phyloP scores from a whole-genome alignment of 371 early-diverging fungal genomes.

The Mortierella sp. region DNA sequence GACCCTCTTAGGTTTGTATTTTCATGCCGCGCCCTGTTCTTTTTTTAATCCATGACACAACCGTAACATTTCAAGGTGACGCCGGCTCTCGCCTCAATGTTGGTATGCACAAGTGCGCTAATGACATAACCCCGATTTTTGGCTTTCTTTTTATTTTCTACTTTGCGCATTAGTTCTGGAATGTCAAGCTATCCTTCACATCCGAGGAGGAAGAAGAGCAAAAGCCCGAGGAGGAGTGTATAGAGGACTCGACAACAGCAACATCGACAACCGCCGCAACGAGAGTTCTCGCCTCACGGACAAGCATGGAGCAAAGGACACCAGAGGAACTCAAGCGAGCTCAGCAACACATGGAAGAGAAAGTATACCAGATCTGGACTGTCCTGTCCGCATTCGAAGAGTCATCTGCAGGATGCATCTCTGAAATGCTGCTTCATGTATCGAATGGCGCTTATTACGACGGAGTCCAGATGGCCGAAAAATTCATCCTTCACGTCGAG shows the following conservation, averaged over 20 bases:
- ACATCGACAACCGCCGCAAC: neutral
- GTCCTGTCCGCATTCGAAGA: slow-evolving; percentile 97
- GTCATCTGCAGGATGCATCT: slow-evolving; percentile 96
- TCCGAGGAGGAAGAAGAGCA: slow-evolving; percentile 35
- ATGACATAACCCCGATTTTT: slow-evolving; percentile 20
- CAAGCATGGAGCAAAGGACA: slow-evolving; percentile 52
- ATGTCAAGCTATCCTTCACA: slow-evolving; percentile 71
- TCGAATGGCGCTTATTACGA: slow-evolving; percentile 88
- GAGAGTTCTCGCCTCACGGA: slow-evolving; percentile 1
- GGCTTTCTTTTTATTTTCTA: neutral
- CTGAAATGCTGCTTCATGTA: slow-evolving; percentile 95
- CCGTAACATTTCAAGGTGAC: slow-evolving; percentile 1
- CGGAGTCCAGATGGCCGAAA: slow-evolving; percentile 90
- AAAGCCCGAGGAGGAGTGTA: slow-evolving; percentile 8
- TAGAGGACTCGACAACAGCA: slow-evolving; percentile 4
- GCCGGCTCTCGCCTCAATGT: neutral
- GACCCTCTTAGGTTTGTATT: neutral
- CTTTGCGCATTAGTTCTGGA: slow-evolving; percentile 76
- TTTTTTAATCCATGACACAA: slow-evolving; percentile 12
- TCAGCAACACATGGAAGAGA: slow-evolving; percentile 85
- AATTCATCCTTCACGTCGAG: slow-evolving; percentile 94
- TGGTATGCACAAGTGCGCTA: neutral
- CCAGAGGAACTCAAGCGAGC: slow-evolving; percentile 67
- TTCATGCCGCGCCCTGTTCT: neutral
- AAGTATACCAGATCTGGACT: slow-evolving; percentile 93